Evolutionary conservation across 2,329 filamentous ascomycete genomes (phyloP), one percentile per base, ranked within the genome.

Genomic region (Colletotrichum scovillei): DNA sequence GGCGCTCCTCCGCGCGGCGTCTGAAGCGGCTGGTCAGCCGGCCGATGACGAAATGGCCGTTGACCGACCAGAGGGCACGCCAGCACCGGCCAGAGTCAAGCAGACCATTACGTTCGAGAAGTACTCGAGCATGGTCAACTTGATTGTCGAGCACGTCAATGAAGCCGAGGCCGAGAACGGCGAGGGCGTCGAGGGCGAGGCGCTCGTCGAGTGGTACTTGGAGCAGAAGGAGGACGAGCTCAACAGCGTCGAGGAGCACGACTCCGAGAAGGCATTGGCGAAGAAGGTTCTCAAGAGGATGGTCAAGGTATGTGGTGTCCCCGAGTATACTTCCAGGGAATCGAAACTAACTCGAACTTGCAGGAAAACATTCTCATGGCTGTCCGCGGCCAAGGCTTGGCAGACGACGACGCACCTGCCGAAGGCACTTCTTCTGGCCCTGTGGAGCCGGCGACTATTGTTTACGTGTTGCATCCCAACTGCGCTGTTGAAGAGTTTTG

Each of bases 51-150:
- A 88, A 26, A 86, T 83, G 76, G 83, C 79, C 1, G 83, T 81
- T 12, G 80, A 82, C 46, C 81, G 84, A 68, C 52, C 64, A 7
- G 58, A 57, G 14, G 83, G 83, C 28, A 82, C 79, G 57, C 84
- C 79, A 28, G 85, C 83, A 28, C 82, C 83, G 42, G 80, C 78
- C 69, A 85, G 86, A 63, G 86, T 88, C 77, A 95, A 93, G 84
- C 97, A 94, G 67, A 97, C 95, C 79, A 96, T 99, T 80, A 97
- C 95, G 4, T 97, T 97, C 79, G 96, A 98, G 79, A 97, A 97
- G 83, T 99, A 97, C 83, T 94, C 96, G 81, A 89, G 90, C 79
- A 98, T 98, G 82, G 90, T 98, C 72, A 98, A 97, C 81, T 84
- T 94, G 79, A 87, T 99, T 59, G 94, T 98, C 35, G 90, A 92